Evolutionary conservation across 148 eudicot species (phyloP).

Genomic region (Cornus controversa): DNA sequence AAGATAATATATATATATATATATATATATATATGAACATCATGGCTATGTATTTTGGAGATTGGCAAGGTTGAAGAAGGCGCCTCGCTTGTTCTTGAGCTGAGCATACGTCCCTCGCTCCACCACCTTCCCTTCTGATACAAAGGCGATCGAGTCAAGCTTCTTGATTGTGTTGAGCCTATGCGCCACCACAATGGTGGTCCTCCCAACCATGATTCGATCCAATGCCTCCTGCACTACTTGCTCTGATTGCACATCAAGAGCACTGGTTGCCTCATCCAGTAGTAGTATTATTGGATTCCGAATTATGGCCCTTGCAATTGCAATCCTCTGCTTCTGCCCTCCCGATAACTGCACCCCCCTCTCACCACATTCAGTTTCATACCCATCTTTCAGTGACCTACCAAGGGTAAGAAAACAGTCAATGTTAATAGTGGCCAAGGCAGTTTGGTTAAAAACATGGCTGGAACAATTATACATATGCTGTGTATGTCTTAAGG

Average conservation of each 20-base stretch:
- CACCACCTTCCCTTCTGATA: conserved; percentile 71
- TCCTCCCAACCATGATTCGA: conserved; percentile 72
- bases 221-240: conserved; percentile 81
- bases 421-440: not conserved
- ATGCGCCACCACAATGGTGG: conserved; percentile 85
- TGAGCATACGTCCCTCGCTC: conserved; percentile 64
- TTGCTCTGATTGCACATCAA: conserved; percentile 80
- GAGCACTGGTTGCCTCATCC: conserved; percentile 91
- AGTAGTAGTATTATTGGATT: conserved; percentile 65
- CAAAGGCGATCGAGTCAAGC: conserved; percentile 61
- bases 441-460: too few species aligned
- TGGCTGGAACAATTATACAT: too few species aligned
- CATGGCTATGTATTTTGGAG: conserved; percentile 40
- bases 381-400: conserved; percentile 68
- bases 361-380: conserved; percentile 86
- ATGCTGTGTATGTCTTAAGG: too few species aligned
- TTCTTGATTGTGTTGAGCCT: conserved; percentile 77
- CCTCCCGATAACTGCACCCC: conserved; percentile 89
- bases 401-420: conserved; percentile 25
- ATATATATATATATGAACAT: not conserved
- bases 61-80: conserved; percentile 74
- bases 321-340: conserved; percentile 77
- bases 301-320: conserved; percentile 83
- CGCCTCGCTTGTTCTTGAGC: conserved; percentile 68
- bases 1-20: not conserved